These are phyloP conservation scores for Sporothrix luriei DNA, from an alignment of 2,329 filamentous ascomycete genomes.

Conservation along the genomic window DNA sequence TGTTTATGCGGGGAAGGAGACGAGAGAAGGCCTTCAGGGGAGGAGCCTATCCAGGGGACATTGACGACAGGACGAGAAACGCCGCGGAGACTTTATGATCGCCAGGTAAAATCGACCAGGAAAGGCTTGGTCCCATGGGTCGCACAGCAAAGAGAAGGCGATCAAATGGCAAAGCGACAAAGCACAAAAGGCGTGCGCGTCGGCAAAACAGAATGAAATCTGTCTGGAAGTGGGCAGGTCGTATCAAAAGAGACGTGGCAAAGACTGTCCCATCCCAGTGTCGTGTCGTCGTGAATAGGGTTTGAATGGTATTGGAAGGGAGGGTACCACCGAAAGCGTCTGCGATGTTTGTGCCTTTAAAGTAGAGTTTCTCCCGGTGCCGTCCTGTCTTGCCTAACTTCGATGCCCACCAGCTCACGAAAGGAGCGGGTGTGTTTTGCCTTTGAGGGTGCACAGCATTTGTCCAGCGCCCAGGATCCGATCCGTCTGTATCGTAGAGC, in stretches of 20 bases:
- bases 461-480: not conserved
- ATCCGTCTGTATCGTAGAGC: not conserved
- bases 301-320: not conserved
- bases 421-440: not conserved
- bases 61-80: not conserved
- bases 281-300: not conserved
- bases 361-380: not conserved
- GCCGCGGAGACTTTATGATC: conserved; percentile 24
- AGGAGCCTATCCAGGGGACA: not conserved
- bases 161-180: conserved; percentile 26
- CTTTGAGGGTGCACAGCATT: conserved; percentile 24
- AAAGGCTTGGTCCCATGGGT: conserved; percentile 11
- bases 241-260: not conserved
- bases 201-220: not conserved
- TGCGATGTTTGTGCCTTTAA: not conserved
- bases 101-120: conserved; percentile 21
- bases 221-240: conserved; percentile 9
- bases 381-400: conserved; percentile 10
- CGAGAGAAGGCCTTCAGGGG: not conserved
- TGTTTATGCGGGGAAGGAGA: conserved; percentile 17
- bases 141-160: conserved; percentile 22
- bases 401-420: not conserved
- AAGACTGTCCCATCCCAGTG: not conserved
- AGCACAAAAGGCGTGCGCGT: conserved; percentile 12
- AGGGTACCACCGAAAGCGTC: not conserved